Percentiles rank a stretch among this genome's conserved stretches.
phyloP scores from a whole-genome alignment of 164 flowering plant species.

The Taxillus chinensis region DNA sequence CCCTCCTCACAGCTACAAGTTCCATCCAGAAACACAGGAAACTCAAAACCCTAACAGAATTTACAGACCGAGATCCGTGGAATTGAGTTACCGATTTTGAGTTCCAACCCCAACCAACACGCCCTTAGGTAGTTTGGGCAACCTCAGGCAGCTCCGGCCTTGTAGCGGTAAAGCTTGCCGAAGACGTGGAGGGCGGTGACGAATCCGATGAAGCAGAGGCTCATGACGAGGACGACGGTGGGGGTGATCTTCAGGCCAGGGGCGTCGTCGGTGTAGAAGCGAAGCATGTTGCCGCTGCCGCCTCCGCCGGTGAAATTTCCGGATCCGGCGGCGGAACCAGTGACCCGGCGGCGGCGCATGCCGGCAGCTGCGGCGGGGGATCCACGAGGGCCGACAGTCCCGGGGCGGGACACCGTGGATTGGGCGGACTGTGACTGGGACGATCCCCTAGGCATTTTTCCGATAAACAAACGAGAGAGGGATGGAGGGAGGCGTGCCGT shows the following conservation, averaged over 20 bases:
- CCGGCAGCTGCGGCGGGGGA: constrained; percentile 78
- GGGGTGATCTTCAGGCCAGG: constrained; percentile 86
- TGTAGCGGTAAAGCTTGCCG: constrained; percentile 77
- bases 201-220: constrained; percentile 89
- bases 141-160: constrained; percentile 21
- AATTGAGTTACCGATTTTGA: not conserved
- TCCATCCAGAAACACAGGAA: too few species aligned
- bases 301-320: constrained; percentile 26
- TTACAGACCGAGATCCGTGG: constrained; percentile 1
- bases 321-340: constrained; percentile 9
- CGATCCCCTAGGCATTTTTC: constrained; percentile 54
- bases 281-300: constrained; percentile 53
- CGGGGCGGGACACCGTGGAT: constrained; percentile 43
- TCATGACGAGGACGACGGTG: constrained; percentile 81
- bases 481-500: constrained; percentile 5
- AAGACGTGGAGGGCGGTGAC: constrained; percentile 87
- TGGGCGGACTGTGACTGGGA: constrained; percentile 62
- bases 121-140: not conserved
- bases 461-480: not conserved
- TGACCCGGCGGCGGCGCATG: constrained; percentile 39
- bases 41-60: not conserved
- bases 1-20: too few species aligned
- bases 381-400: constrained; percentile 51
- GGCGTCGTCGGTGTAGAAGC: constrained; percentile 88
- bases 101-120: not conserved